These are phyloP conservation scores for Skeletonema potamos DNA, from an alignment of 108 stramenopile species.

Conservation along the genomic window DNA sequence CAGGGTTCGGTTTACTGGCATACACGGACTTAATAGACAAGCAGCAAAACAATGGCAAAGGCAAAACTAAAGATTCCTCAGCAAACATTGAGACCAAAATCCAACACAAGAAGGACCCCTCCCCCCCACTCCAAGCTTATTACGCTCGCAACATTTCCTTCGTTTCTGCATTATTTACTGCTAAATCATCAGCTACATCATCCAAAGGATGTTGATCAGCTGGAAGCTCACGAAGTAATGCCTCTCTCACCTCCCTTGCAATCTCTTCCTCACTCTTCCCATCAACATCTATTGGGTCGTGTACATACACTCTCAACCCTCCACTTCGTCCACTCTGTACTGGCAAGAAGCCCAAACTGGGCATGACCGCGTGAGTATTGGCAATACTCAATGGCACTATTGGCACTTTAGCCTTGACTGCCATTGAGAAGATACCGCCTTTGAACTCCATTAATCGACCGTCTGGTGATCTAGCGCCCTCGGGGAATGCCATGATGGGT, in stretches of 20 bases:
- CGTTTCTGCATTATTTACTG: no score
- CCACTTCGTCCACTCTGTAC: slow-evolving; percentile 61
- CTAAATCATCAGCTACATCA: slow-evolving; percentile 5
- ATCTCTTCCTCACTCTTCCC: slow-evolving; percentile 74
- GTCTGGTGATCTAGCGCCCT: slow-evolving; percentile 69
- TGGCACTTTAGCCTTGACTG: slow-evolving; percentile 72
- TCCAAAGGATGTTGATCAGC: slow-evolving; percentile 63
- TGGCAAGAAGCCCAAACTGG: slow-evolving; percentile 55
- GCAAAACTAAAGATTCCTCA: no score
- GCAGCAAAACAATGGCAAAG: no score
- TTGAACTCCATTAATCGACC: slow-evolving; percentile 83
- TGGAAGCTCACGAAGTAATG: slow-evolving; percentile 61
- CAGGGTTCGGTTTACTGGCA: no score
- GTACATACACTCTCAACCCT: slow-evolving; percentile 74
- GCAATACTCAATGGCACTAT: slow-evolving; percentile 75
- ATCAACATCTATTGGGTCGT: slow-evolving; percentile 58
- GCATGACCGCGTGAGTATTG: slow-evolving; percentile 82
- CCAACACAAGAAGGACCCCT: no score
- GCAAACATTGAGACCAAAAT: no score
- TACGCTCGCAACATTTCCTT: neutral
- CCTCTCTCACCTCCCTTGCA: slow-evolving; percentile 43
- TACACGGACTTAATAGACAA: no score
- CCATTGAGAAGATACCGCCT: slow-evolving; percentile 76
- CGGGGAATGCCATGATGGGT: slow-evolving; percentile 86
- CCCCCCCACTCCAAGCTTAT: no score